Evolutionary conservation across 495 filamentous ascomycete species (phyloP), one percentile per base, ranked within the genome.

Genomic region (Choiromyces venosus): DNA sequence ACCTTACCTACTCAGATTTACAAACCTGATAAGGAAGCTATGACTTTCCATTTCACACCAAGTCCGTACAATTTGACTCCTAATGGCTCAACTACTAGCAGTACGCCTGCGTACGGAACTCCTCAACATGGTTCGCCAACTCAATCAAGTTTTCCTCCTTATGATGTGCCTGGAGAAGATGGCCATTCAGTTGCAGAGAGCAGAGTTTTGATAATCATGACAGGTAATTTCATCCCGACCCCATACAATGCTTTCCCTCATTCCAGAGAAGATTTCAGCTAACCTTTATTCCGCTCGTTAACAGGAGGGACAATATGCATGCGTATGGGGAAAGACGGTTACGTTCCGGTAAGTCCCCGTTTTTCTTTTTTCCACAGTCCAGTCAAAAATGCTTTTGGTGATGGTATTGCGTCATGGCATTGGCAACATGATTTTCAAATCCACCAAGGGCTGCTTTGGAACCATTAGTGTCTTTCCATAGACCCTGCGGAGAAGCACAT

Each of bases 251-350:
- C 12, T 29, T 7, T 3, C 38, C 19, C 4, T 6, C 12, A 9
- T 37, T n/a, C 44, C 21, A 8, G 39, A 5, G 8, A 37, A 42
- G 37, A 36, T 44, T 66, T 39, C 25, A 38, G 25, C 66, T 73
- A 21, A 75, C 67, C 36, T 35, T 29, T 29, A 14, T 4, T 16
- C 25, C n/a, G 12, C 37, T 10, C 16, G 9, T 44, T 72, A n/a
- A 29, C 37, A 81, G 79, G 79, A 66, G 95, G 95, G 29, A 98
- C 95, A 1, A 98, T 99, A 71, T 97, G 93, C 83, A 99, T 99
- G 95, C 87, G 88, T 79, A 87, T 86, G 18, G 81, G 83, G 9
- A 78, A 79, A 29, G 80, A 85, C 52, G 85, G 85, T 2, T 83
- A 85, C 39, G 78, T 85, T 65, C 85, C 85, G 21, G 86, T 85